These are phyloP conservation scores for Apiospora marii DNA, from an alignment of 2,329 filamentous ascomycete genomes.

Conservation along the genomic window DNA sequence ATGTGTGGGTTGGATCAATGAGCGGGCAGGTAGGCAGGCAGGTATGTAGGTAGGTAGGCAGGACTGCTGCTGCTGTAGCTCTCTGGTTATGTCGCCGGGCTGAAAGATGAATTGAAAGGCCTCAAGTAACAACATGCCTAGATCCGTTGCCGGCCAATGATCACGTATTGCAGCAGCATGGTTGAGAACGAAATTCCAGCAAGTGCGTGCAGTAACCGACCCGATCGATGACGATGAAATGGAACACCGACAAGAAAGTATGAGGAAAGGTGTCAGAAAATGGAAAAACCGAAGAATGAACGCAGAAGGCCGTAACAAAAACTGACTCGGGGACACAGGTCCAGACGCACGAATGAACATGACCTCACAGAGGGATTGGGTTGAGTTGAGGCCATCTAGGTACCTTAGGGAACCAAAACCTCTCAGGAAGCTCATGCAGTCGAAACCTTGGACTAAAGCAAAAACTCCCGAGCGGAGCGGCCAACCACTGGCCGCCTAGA, in stretches of 20 bases:
- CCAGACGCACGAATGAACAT: conserved; percentile 15
- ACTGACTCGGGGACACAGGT: conserved; percentile 16
- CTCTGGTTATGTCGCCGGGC: conserved; percentile 1
- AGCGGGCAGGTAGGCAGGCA: neutral
- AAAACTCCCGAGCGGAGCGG: neutral
- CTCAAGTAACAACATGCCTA: conserved; percentile 8
- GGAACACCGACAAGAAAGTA: neutral
- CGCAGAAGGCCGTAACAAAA: conserved; percentile 12
- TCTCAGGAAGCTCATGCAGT: conserved; percentile 17
- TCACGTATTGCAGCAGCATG: conserved; percentile 11
- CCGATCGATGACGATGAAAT: neutral
- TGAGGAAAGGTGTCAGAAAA: neutral
- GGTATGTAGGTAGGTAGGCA: too few species aligned
- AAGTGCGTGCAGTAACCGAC: neutral
- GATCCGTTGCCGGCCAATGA: conserved; percentile 2
- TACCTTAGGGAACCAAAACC: conserved; percentile 1
- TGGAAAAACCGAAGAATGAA: neutral
- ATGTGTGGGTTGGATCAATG: conserved; percentile 6
- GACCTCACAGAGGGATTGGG: conserved; percentile 5
- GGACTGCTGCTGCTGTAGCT: neutral
- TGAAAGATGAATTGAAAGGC: conserved; percentile 1
- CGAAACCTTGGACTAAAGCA: conserved; percentile 16
- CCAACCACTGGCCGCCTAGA: neutral
- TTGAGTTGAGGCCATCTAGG: conserved; percentile 17
- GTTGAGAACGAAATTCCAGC: neutral